Evolutionary conservation across 768 basidiomycete genomes (phyloP), one percentile per base, ranked within the genome.

Genomic region (Glaciozyma antarctica): DNA sequence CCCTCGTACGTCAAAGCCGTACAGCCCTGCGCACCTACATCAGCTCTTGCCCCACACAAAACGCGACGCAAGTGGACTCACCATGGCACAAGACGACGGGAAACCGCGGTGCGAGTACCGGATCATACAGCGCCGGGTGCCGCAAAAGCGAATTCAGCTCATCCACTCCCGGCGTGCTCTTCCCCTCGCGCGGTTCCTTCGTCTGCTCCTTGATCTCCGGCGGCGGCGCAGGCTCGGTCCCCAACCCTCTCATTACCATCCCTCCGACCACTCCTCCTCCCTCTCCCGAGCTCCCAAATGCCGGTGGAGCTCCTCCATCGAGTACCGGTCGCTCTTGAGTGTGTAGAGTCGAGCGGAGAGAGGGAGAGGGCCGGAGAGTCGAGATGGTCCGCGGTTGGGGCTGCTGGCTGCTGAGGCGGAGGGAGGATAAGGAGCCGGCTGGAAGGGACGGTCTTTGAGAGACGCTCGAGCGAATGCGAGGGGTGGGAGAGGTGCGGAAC

Each of bases 31-130:
- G 2, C n/a, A 12, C 0, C 13, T 0, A 15, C 8, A 22, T 57
- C 45, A 63, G 38, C 34, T 48, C 30, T 15, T 10, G 24, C 4
- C 41, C 5, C 2, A 13, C 16, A n/a, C 30, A 28, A 53, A 2
- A 0, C 44, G n/a, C 38, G 19, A 38, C n/a, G 21, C 22, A 19
- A 43, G 51, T 44, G 82, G 71, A 72, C 60, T 60, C 47, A 90
- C 93, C 94, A 78, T 99, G 94, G 74, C 90, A 95, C n/a, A 98
- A 81, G 5, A 94, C 90, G 63, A 99, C 86, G 2, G 91, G 90
- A 76, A 89, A 84, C 9, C 94, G 85, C 3, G 95, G 91, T 7
- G 81, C 81, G 69, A 88, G 82, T 5, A 87, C 70, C 0, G 89
- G 90, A 67, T 92, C 83, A 70, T 83, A 87, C 34, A 98, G 80